Base-by-base conservation (phyloP, 108 stramenopile genomes). In the Ochromonas danica region DNA sequence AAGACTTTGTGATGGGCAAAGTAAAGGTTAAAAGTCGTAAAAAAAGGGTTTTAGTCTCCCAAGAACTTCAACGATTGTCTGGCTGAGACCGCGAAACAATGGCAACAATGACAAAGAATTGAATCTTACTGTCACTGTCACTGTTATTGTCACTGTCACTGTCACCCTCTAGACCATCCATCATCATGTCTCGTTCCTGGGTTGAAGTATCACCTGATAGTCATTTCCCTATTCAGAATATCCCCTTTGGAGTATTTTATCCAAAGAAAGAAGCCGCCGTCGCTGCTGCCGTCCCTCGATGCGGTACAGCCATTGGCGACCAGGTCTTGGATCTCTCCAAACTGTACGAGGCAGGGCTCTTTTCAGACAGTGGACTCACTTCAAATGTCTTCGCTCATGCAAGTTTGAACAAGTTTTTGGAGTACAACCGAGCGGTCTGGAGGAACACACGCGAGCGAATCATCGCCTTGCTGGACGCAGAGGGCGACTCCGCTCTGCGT, bases 211-310 rank as follows among this genome's bases (percentile, higher is more conserved):
- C 90, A 0, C 1, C 79, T 35, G 80, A 87, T 45, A 90, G 87
- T 43, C 90, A 94, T 80, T 96, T 94, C 81, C 85, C 93, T 38
- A 57, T 93, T 42, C 82, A 81, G 61, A 96, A 96, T 79, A 81
- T 96, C 75, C 95, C 95, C 0, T 94, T 92, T 78, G 93, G 95
- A 31, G 85, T 94, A 1, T 92, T 89, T 78, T 51, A 6, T 51
- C 6, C 6, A 6, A 51, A 51, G 22, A 14, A 6, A 14, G 6
- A 22, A 22, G 88, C 89, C 27, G 63, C 71, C 40, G 43, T 78
- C 31, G 30, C 31, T 27, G 75, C 78, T n/a, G 39, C 63, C 1
- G 43, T 61, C 1, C 89, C 85, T 28, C 85, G 90, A 6, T 89
- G 87, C 72, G 90, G 89, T 71, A 91, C 90, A 27, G 87, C 87